Evolutionary conservation across 2,329 filamentous ascomycete genomes (phyloP), one percentile per base, ranked within the genome.

Genomic region (Colletotrichum spinosum): DNA sequence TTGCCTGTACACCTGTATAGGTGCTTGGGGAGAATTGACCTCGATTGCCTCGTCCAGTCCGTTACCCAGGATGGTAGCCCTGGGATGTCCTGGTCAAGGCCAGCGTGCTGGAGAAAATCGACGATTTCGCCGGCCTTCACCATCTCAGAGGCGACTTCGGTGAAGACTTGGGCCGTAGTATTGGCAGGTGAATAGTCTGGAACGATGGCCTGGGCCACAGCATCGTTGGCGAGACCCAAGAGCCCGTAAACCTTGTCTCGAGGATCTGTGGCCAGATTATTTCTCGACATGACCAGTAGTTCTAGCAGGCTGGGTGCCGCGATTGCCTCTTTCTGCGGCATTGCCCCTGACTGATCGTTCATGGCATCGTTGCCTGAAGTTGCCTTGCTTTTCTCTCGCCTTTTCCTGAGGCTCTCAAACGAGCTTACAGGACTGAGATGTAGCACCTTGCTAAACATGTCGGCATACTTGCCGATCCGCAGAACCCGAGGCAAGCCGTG

Each of bases 211-310:
- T 41, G 49, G 7, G 60, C 13, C 15, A 59, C 49, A 5, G 37
- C 3, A 8, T 64, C 60, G 42, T 64, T 10, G 8, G 54, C 44
- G 9, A 64, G 60, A 15, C 55, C 60, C 6, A 64, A 49, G 10
- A 64, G 55, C 1, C 60, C 55, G 39, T 64, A 59, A 0, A 64
- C 42, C 10, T 64, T 64, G 45, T 64, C 60, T 4, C 60, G 41
- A 0, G 49, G n/a, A 25, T 64, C 60, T 0, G 55, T 64, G 4
- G 60, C 60, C 5, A 64, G 42, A 11, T 59, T 64, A 7, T 59
- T 64, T 11, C 60, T 64, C 2, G 60, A 53, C 35, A 64, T 17
- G 2, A 39, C 39, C 8, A 59, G 25, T 8, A 59, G 12, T 1
- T 64, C 60, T 2, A 59, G 39, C 8, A 54, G 50, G 8, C 37